These are phyloP conservation scores for Sordariomycetes sp. DNA, from an alignment of 2,329 filamentous ascomycete genomes.

Conservation along the genomic window DNA sequence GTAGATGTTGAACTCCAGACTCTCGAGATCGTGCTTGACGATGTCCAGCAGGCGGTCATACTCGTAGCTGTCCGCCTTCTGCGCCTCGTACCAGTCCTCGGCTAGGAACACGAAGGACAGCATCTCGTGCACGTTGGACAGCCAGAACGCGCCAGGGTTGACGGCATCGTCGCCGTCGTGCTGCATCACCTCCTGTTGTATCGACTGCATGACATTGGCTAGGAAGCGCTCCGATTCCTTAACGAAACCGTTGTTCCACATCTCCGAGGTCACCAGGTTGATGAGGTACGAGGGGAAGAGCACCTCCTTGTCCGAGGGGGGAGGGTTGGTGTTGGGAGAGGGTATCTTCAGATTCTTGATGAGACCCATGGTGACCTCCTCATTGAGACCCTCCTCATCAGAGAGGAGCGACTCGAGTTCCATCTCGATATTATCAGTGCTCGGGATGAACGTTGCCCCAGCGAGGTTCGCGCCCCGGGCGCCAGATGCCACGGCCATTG, in stretches of 20 bases:
- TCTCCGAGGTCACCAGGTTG: conserved; percentile 96
- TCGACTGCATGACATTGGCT: conserved; percentile 98
- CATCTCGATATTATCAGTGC: conserved; percentile 81
- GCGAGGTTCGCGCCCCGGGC: conserved; percentile 55
- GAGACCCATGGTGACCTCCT: conserved; percentile 91
- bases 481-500: conserved; percentile 71
- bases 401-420: conserved; percentile 89
- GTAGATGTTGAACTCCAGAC: conserved; percentile 98
- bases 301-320: conserved; percentile 95
- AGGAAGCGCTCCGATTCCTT: conserved; percentile 98
- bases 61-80: conserved; percentile 98
- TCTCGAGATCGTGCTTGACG: conserved; percentile 97
- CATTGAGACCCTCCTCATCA: conserved; percentile 90
- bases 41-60: conserved; percentile 96
- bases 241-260: conserved; percentile 99
- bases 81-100: conserved; percentile 98
- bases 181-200: conserved; percentile 98
- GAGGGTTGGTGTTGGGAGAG: conserved; percentile 69
- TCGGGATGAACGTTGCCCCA: conserved; percentile 65
- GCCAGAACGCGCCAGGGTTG: conserved; percentile 95
- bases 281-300: conserved; percentile 98
- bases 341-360: conserved; percentile 97
- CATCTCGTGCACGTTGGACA: conserved; percentile 99
- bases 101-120: conserved; percentile 97
- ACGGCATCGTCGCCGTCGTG: conserved; percentile 95